Conservation (phyloP, 371 early-diverging fungal genomes). For the Batrachochytrium dendrobatidis region DNA sequence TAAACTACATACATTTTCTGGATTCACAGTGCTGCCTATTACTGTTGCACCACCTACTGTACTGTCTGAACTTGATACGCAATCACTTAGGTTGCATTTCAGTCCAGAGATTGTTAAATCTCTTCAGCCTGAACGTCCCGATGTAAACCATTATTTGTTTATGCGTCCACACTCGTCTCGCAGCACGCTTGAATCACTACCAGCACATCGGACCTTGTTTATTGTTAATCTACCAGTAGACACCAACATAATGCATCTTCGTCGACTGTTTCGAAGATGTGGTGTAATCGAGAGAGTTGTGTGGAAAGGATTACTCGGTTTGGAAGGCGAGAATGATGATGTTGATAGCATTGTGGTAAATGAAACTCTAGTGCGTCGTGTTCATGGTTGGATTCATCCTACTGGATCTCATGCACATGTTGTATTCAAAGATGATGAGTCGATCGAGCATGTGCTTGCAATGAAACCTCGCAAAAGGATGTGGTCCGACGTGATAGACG, state of each 20-base stretch:
- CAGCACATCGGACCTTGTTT: slow-evolving; percentile 68
- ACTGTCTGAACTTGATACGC: slow-evolving; percentile 2
- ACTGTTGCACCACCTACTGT: slow-evolving; percentile 14
- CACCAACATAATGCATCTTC: slow-evolving; percentile 64
- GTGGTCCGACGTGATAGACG: slow-evolving; percentile 49
- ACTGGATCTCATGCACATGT: slow-evolving; percentile 54
- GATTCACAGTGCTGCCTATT: slow-evolving; percentile 18
- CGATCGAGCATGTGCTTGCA: slow-evolving; percentile 50
- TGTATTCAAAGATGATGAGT: slow-evolving; percentile 61
- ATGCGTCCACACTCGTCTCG: slow-evolving; percentile 50
- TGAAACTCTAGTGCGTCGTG: neutral
- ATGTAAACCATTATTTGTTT: slow-evolving; percentile 12
- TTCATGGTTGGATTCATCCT: slow-evolving; percentile 5
- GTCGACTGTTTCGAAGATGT: slow-evolving; percentile 61
- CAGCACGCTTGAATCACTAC: slow-evolving; percentile 28
- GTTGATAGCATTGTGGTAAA: slow-evolving; percentile 26
- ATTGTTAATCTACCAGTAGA: slow-evolving; percentile 77
- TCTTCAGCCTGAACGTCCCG: slow-evolving; percentile 2
- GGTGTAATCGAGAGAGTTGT: slow-evolving; percentile 58
- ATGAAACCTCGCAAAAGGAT: slow-evolving; percentile 55
- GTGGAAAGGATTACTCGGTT: slow-evolving; percentile 27
- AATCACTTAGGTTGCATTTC: neutral
- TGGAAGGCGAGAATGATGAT: slow-evolving; percentile 14
- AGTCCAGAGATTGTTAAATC: neutral
- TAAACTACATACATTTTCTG: slow-evolving; percentile 4